Conservation (phyloP, 164 flowering plant species). For the Vitis riparia region DNA sequence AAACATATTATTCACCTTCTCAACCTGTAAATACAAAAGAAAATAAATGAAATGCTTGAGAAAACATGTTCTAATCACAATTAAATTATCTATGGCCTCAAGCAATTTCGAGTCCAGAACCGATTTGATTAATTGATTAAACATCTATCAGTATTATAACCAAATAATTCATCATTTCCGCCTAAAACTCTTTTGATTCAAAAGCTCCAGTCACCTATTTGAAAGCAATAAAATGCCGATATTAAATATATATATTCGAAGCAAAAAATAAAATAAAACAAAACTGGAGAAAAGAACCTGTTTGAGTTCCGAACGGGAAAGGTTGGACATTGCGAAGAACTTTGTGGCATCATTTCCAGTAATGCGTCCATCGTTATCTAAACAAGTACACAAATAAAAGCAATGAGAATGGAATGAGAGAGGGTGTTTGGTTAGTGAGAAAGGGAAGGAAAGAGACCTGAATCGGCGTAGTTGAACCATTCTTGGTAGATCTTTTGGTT, state of each 20-base stretch:
- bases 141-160: too few species aligned
- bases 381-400: neutral
- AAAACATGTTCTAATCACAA: too few species aligned
- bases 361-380: constrained; percentile 90
- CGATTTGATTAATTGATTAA: too few species aligned
- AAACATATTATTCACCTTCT: too few species aligned
- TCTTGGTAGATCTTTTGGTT: constrained; percentile 73
- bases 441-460: constrained; percentile 41
- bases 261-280: neutral
- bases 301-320: constrained; percentile 81
- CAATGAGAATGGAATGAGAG: neutral
- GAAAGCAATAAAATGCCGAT: too few species aligned
- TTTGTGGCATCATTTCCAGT: constrained; percentile 85
- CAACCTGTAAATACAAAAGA: too few species aligned
- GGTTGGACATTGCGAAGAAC: constrained; percentile 80
- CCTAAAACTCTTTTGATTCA: too few species aligned
- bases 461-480: constrained; percentile 84
- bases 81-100: too few species aligned
- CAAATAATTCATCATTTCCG: too few species aligned
- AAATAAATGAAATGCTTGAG: too few species aligned
- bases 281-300: constrained; percentile 50
- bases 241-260: neutral
- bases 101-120: too few species aligned
- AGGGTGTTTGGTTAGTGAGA: neutral
- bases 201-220: too few species aligned